A percentile compares a stretch with the other conserved stretches of the same genome.
Conservation (phyloP, 2,329 filamentous ascomycete genomes). For the Xylaria sp. region DNA sequence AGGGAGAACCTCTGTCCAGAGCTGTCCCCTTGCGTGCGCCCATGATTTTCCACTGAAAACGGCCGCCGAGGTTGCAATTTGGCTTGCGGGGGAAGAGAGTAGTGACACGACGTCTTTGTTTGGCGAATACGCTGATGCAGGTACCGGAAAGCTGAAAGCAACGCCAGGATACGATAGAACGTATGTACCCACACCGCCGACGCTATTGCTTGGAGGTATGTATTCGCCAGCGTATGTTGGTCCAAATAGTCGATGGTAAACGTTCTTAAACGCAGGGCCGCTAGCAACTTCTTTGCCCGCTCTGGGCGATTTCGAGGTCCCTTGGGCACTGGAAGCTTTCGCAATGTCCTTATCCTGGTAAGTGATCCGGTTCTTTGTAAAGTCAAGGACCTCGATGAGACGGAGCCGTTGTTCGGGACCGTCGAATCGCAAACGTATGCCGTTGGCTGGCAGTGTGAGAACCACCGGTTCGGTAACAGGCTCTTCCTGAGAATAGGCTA, state of each 20-base stretch:
- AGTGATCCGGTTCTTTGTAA: conserved; percentile 82
- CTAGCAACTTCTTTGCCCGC: conserved; percentile 49
- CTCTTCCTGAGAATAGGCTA: conserved; percentile 79
- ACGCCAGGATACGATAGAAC: conserved; percentile 94
- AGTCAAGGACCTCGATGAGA: conserved; percentile 90
- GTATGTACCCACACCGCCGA: conserved; percentile 75
- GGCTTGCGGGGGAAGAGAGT: conserved; percentile 79
- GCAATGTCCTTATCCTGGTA: conserved; percentile 76
- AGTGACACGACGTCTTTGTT: conserved; percentile 85
- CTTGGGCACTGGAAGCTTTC: conserved; percentile 63
- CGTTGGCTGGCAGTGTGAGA: conserved; percentile 82
- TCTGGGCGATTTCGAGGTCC: conserved; percentile 44
- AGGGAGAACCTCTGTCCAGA: conserved; percentile 80
- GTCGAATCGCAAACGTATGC: conserved; percentile 90
- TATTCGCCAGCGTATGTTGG: conserved; percentile 96
- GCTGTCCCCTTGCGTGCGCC: conserved; percentile 78
- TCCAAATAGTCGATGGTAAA: conserved; percentile 93
- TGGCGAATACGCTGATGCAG: conserved; percentile 77
- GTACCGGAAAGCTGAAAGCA: conserved; percentile 88
- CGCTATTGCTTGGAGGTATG: conserved; percentile 68
- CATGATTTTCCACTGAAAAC: conserved; percentile 92
- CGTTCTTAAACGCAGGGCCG: conserved; percentile 84
- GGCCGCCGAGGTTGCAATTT: conserved; percentile 85
- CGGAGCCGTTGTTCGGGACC: conserved; percentile 91
- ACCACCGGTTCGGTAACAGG: conserved; percentile 81